Evolutionary conservation across 441 rosid species (phyloP), one percentile per base, ranked within the genome.

Genomic region (Pelargonium myrrhifolium): DNA sequence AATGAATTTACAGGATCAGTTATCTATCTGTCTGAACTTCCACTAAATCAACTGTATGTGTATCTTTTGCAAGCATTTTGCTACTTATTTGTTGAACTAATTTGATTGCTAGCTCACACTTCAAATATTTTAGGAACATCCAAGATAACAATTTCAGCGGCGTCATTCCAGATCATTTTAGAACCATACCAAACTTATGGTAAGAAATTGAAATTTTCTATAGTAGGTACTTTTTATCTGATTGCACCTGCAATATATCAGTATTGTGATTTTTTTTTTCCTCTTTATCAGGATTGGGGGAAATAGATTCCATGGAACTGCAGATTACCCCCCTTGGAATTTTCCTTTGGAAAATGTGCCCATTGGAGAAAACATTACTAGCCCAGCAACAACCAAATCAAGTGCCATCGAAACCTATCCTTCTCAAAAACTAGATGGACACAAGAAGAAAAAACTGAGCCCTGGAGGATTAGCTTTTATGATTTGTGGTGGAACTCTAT

Each of bases 1-100:
- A 94, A 94, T 84, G 77, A 74, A 63, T 88, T 94, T 69, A 87
- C 97, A 12, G 99, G 99, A 84, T 93, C 99, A 26, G 90, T 95
- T 77, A 67, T 82, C 67, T 87, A 84, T 79, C 88, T 95, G 65
- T 75, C 96, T 49, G 76, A 82, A 73, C 96, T 95, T 76, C 88
- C 93, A 68, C 83, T 92, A 72, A 75, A 71, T 66, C 82, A 92
- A 79, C 82, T 95, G 99, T 95, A 86, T 28, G 86, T 79, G 74
- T 70, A 69, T 53, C 68, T 68, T 21, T 40, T n/a, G 59, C 56
- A 51, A n/a, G 26, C 64, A 42, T 71, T 68, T 60, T 65, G 68
- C 63, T 49, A 12, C 60, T 73, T 65, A 53, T 49, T 72, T 71
- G 67, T 18, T 26, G 11, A 62, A 43, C 31, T 42, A 63, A 15